Conservation (phyloP, 495 filamentous ascomycete species). For the Parathielavia appendiculata region DNA sequence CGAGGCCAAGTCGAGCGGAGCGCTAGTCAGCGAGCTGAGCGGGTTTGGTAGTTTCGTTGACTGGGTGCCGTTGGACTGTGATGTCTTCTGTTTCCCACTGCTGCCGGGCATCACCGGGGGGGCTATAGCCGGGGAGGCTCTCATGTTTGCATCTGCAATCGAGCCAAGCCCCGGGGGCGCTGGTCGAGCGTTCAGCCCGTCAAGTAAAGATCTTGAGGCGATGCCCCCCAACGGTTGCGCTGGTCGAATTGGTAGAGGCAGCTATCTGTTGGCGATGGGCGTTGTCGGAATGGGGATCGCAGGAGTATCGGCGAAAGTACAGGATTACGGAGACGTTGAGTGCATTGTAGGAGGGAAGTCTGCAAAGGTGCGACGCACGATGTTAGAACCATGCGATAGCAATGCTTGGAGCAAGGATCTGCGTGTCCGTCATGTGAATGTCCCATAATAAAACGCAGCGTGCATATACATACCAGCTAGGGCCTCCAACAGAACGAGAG, state of each 20-base stretch:
- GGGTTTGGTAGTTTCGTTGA: slow-evolving; percentile 44
- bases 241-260: neutral
- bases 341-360: slow-evolving; percentile 15
- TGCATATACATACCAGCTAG: neutral
- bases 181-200: slow-evolving; percentile 32
- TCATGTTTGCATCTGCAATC: slow-evolving; percentile 40
- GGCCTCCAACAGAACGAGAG: neutral
- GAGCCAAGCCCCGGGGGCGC: slow-evolving; percentile 16
- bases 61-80: slow-evolving; percentile 48
- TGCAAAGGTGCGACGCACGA: slow-evolving; percentile 2
- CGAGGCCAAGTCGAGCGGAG: slow-evolving; percentile 75
- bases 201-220: slow-evolving; percentile 39
- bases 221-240: slow-evolving; percentile 28
- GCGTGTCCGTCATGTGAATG: neutral
- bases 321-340: slow-evolving; percentile 13
- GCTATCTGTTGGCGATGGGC: neutral
- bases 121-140: slow-evolving; percentile 45
- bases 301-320: slow-evolving; percentile 1
- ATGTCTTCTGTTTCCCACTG: slow-evolving; percentile 39
- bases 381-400: slow-evolving; percentile 11
- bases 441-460: neutral
- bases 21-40: slow-evolving; percentile 48
- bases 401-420: neutral
- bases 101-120: slow-evolving; percentile 29
- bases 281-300: neutral